Evolutionary conservation across 2,329 filamentous ascomycete genomes (phyloP), one percentile per base, ranked within the genome.

Genomic region (Sclerotinia sclerotiorum): DNA sequence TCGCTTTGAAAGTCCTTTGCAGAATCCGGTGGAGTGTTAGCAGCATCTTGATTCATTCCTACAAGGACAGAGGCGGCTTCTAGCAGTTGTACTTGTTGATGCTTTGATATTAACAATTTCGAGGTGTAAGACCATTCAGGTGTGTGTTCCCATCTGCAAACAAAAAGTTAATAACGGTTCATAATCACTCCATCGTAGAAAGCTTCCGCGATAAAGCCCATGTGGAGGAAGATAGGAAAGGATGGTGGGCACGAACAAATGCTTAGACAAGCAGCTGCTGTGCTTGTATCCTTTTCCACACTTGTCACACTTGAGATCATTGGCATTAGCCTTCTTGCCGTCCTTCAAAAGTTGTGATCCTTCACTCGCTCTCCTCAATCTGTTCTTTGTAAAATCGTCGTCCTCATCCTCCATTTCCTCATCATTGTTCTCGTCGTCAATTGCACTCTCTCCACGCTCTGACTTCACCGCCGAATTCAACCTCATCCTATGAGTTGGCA

Each of bases 271-370:
- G 88, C 95, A 99, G 85, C 95, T 98, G 88, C 94, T 97, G 87
- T 99, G 95, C 89, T 99, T 99, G 88, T 99, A 99, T 82, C 93
- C 93, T 87, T 99, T 99, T 81, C 94, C 94, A 84, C 95, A 99
- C 82, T 94, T 94, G 79, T 97, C 93, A 84, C 95, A 99, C 81
- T 91, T 93, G 79, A 99, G 88, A 80, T 98, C 94, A 77, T 89
- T 88, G 77, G 89, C 87, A 82, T 88, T 91, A 80, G 87, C 86
- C 82, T 93, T 94, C 83, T 88, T 89, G 74, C 87, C 85, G 76
- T 94, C 91, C 81, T 95, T 96, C 76, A 85, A 83, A 71, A 94
- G 84, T 75, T 91, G 88, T 74, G 94, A 92, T 71, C 93, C 94
- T 79, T 98, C 94, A 79, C 94, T 97, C 70, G 93, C 90, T 79